Conservation (phyloP, 2,329 filamentous ascomycete genomes). For the Metarhizium rileyi region DNA sequence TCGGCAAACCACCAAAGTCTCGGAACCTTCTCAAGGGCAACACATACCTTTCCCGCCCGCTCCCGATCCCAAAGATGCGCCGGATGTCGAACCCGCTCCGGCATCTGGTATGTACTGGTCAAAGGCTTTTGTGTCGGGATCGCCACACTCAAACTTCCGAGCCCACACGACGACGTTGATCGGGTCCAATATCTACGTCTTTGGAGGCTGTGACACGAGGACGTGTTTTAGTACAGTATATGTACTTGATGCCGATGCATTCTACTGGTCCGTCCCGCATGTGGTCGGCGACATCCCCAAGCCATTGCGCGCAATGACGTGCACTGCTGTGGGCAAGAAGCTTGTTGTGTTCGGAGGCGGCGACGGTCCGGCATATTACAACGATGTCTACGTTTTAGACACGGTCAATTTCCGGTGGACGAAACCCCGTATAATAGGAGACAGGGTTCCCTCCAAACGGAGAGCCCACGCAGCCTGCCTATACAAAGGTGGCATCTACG, state of each 20-base stretch:
- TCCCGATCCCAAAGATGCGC: slow-evolving; percentile 43
- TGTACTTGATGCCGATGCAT: slow-evolving; percentile 59
- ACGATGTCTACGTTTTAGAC: slow-evolving; percentile 63
- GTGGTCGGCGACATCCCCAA: slow-evolving; percentile 56
- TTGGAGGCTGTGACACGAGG: slow-evolving; percentile 57
- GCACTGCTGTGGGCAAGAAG: slow-evolving; percentile 61
- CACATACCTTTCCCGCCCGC: slow-evolving; percentile 47
- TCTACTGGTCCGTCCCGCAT: slow-evolving; percentile 58
- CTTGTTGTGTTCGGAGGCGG: slow-evolving; percentile 61
- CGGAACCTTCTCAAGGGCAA: slow-evolving; percentile 25
- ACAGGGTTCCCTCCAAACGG: slow-evolving; percentile 48
- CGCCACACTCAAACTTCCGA: slow-evolving; percentile 49
- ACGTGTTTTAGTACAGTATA: slow-evolving; percentile 62
- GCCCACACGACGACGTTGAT: slow-evolving; percentile 59
- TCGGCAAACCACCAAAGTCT: slow-evolving; percentile 9
- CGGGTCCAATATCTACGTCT: slow-evolving; percentile 58
- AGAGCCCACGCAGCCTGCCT: slow-evolving; percentile 62
- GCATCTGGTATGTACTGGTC: slow-evolving; percentile 68
- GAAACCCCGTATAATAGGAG: slow-evolving; percentile 49
- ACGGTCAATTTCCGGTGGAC: slow-evolving; percentile 60
- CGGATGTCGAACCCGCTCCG: slow-evolving; percentile 52
- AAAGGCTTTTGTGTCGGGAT: slow-evolving; percentile 52
- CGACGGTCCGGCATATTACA: slow-evolving; percentile 62
- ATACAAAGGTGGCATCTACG: slow-evolving; percentile 60
- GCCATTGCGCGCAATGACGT: slow-evolving; percentile 61